phyloP scores from a whole-genome alignment of 805 yeast species.

The Ogataea paradorogensis region DNA sequence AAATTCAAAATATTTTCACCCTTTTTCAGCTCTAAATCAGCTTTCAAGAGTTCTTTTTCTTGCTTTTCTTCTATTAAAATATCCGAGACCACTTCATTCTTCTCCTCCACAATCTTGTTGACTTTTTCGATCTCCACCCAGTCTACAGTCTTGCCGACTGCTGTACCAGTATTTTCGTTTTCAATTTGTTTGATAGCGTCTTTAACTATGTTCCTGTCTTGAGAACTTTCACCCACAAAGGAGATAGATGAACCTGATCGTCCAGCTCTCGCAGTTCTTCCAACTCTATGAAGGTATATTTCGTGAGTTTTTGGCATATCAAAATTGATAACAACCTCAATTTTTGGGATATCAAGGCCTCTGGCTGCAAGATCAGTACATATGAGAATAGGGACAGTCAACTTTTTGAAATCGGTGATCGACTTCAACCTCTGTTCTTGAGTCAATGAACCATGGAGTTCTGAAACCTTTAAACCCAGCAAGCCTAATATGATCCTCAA shows the following conservation, averaged over 20 bases:
- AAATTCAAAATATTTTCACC: conserved; percentile 83
- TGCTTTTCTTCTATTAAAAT: conserved; percentile 83
- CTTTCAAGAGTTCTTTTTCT: conserved; percentile 80
- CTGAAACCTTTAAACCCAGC: conserved; percentile 73
- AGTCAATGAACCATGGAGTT: conserved; percentile 77
- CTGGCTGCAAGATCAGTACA: conserved; percentile 99
- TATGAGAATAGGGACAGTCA: conserved; percentile 79
- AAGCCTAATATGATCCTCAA: conserved; percentile 74
- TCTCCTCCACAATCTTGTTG: conserved; percentile 56
- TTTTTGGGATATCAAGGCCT: conserved; percentile 98
- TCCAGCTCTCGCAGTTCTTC: conserved; percentile 99
- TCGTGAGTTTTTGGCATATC: conserved; percentile 96
- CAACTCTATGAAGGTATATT: conserved; percentile 93
- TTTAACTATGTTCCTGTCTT: conserved; percentile 87
- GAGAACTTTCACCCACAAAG: conserved; percentile 88
- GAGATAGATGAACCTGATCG: conserved; percentile 92
- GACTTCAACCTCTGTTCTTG: conserved; percentile 92
- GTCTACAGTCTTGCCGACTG: conserved; percentile 87
- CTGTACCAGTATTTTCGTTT: conserved; percentile 47
- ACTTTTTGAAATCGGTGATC: conserved; percentile 76
- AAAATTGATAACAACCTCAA: conserved; percentile 88
- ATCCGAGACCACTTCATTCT: conserved; percentile 63
- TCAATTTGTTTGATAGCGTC: conserved; percentile 75
- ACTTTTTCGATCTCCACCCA: conserved; percentile 81
- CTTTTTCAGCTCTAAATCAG: conserved; percentile 86